Percentiles rank a stretch among this genome's conserved stretches.
Conservation (phyloP, 1,139 yeast species). For the Debaryomycetaceae sp. region DNA sequence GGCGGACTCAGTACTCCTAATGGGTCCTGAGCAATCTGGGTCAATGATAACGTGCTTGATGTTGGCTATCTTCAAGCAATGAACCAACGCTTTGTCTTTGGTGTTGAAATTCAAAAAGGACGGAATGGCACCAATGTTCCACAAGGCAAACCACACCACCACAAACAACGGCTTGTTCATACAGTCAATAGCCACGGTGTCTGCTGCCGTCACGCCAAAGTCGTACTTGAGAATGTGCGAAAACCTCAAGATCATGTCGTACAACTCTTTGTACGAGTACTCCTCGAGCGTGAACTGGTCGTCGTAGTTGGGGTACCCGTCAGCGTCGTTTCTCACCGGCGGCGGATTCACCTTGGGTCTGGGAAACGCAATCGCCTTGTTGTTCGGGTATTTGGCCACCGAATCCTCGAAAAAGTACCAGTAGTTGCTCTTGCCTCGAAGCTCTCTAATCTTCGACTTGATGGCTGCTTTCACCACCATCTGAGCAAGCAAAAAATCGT, state of each 20-base stretch:
- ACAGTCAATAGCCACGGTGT: conserved; percentile 73
- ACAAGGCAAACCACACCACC: conserved; percentile 76
- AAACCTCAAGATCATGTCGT: conserved; percentile 60
- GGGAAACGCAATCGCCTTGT: conserved; percentile 60
- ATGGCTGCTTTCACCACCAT: conserved; percentile 38
- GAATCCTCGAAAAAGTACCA: conserved; percentile 65
- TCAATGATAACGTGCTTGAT: conserved; percentile 70
- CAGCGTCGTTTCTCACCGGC: conserved; percentile 19
- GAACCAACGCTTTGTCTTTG: conserved; percentile 69
- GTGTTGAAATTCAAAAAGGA: conserved; percentile 84
- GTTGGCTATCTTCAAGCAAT: conserved; percentile 72
- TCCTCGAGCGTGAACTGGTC: conserved; percentile 56
- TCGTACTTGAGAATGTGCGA: conserved; percentile 62
- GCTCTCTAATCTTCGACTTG: conserved; percentile 41
- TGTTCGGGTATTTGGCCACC: conserved; percentile 49
- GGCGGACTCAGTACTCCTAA: conserved; percentile 49
- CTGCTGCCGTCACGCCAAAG: conserved; percentile 62
- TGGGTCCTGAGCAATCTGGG: conserved; percentile 58
- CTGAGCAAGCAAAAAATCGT: conserved; percentile 50
- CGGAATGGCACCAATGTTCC: conserved; percentile 91
- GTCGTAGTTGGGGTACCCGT: conserved; percentile 44
- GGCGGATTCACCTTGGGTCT: conserved; percentile 44
- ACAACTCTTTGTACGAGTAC: conserved; percentile 67
- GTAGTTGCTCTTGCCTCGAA: conserved; percentile 51
- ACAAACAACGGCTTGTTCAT: conserved; percentile 83